Conservation (phyloP, 495 filamentous ascomycete species). For the Bryoglossum gracile region DNA sequence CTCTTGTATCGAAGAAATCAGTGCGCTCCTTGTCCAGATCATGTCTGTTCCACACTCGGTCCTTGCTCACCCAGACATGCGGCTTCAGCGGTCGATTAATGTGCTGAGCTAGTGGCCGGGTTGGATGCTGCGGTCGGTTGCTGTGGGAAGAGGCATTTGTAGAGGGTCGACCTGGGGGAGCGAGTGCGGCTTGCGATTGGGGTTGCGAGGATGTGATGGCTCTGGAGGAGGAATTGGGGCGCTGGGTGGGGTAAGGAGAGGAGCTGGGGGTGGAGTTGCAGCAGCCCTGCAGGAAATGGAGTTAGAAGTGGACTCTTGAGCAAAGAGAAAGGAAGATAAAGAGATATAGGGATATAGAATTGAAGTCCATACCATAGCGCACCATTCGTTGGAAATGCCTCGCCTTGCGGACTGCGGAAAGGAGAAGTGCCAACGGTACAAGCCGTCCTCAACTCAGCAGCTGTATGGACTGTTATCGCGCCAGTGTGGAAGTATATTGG, state of each 20-base stretch:
- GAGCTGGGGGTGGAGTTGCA: conserved; percentile 15
- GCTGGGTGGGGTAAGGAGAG: conserved; percentile 17
- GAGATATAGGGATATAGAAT: background rate
- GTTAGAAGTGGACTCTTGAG: background rate
- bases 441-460: background rate
- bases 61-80: conserved; percentile 42
- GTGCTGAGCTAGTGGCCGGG: conserved; percentile 5
- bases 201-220: conserved; percentile 22
- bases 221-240: conserved; percentile 18
- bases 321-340: background rate
- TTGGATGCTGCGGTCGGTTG: conserved; percentile 1
- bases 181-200: conserved; percentile 14
- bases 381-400: conserved; percentile 3
- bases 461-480: background rate
- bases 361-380: conserved; percentile 8
- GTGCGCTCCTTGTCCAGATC: conserved; percentile 39
- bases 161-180: conserved; percentile 18
- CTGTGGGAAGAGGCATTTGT: conserved; percentile 12
- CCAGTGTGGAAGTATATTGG: background rate
- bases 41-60: conserved; percentile 35
- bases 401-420: background rate
- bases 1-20: conserved; percentile 80
- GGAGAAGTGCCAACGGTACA: background rate
- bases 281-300: conserved; percentile 15
- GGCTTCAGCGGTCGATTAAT: conserved; percentile 25